These are phyloP conservation scores for Penicillium coffeae DNA, from an alignment of 495 filamentous ascomycete species.

Conservation along the genomic window DNA sequence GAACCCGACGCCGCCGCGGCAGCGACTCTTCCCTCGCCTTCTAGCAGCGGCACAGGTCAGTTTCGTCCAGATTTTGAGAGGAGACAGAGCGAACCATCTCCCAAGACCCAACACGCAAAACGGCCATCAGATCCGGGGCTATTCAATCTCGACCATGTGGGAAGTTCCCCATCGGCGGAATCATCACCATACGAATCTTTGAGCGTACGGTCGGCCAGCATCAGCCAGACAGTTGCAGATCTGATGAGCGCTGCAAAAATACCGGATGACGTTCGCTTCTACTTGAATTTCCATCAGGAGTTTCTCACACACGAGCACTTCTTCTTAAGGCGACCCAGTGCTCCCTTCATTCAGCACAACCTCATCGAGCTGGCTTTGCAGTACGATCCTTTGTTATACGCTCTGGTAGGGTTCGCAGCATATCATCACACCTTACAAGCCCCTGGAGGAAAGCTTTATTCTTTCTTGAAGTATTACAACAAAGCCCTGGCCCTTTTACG, in stretches of 20 bases:
- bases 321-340: slow-evolving; percentile 61
- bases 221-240: slow-evolving; percentile 29
- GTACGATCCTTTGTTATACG: slow-evolving; percentile 81
- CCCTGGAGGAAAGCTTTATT: slow-evolving; percentile 65
- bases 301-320: slow-evolving; percentile 78
- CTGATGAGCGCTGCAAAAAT: slow-evolving; percentile 42
- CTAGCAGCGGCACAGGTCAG: slow-evolving; percentile 17
- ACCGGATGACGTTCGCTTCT: slow-evolving; percentile 67
- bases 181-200: slow-evolving; percentile 32
- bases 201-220: slow-evolving; percentile 31
- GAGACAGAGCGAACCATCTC: slow-evolving; percentile 37
- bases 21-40: slow-evolving; percentile 24
- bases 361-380: slow-evolving; percentile 68
- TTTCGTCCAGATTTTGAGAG: slow-evolving; percentile 22
- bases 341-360: slow-evolving; percentile 66
- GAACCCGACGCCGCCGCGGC: slow-evolving; percentile 28
- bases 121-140: slow-evolving; percentile 19
- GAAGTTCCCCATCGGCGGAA: slow-evolving; percentile 46
- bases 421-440: slow-evolving; percentile 75
- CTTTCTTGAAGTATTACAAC: slow-evolving; percentile 89
- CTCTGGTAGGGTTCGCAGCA: slow-evolving; percentile 84
- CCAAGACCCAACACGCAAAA: slow-evolving; percentile 40
- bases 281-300: slow-evolving; percentile 72
- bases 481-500: slow-evolving; percentile 75
- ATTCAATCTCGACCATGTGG: slow-evolving; percentile 31